These are phyloP conservation scores for Aureoboletus auriporus DNA, from an alignment of 768 basidiomycete genomes.

Conservation along the genomic window DNA sequence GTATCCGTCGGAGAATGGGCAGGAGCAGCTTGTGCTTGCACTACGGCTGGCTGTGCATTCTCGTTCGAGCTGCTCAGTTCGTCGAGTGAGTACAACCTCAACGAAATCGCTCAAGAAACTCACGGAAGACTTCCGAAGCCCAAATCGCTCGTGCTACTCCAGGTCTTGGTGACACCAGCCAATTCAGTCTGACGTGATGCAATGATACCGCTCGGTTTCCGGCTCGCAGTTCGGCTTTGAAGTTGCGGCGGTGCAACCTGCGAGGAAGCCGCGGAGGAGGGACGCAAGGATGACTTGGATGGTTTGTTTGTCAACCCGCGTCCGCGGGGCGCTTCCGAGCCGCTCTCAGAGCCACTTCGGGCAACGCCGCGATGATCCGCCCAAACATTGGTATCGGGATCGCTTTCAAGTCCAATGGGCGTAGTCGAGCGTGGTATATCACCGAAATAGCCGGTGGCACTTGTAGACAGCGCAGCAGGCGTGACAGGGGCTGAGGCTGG, in stretches of 20 bases:
- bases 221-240: slow-evolving; percentile 23
- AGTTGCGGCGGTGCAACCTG: slow-evolving; percentile 11
- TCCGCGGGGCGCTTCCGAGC: slow-evolving; percentile 17
- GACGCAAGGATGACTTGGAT: slow-evolving; percentile 24
- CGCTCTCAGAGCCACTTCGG: slow-evolving; percentile 14
- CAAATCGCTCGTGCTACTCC: slow-evolving; percentile 24
- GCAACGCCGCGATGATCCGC: slow-evolving; percentile 14
- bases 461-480: slow-evolving; percentile 15
- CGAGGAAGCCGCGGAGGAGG: slow-evolving; percentile 23
- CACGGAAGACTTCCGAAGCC: slow-evolving; percentile 19
- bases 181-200: slow-evolving; percentile 27
- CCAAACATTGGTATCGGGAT: slow-evolving; percentile 26
- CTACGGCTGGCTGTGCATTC: slow-evolving; percentile 17
- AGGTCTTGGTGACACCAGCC: slow-evolving; percentile 31
- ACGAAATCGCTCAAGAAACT: slow-evolving; percentile 4
- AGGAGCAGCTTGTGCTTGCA: slow-evolving; percentile 9
- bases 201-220: slow-evolving; percentile 23
- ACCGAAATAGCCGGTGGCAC: slow-evolving; percentile 17
- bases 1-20: slow-evolving; percentile 26
- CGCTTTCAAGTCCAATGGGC: slow-evolving; percentile 18
- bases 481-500: slow-evolving; percentile 21
- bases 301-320: slow-evolving; percentile 15
- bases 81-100: not conserved
- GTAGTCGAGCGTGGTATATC: slow-evolving; percentile 26
- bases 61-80: slow-evolving; percentile 15